Evolutionary conservation across 805 yeast genomes (phyloP), one percentile per base, ranked within the genome.

Genomic region (Nakazawaea ishiwadae): DNA sequence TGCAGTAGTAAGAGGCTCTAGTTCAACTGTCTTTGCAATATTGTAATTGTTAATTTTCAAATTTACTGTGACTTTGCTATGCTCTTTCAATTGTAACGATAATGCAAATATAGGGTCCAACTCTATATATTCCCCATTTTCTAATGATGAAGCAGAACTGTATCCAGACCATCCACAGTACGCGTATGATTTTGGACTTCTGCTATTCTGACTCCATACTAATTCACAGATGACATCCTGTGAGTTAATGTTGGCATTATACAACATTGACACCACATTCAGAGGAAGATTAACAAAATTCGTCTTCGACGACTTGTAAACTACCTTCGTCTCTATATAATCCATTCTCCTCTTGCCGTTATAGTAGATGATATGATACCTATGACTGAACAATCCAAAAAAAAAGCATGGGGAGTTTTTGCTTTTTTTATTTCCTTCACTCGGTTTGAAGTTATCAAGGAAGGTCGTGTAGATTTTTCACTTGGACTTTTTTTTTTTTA

Each of bases 1-100:
- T 4, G 82, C 71, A 2, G 80, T 59, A 0, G 86, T 71, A 15
- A 74, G 61, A 0, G 98, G 98, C 52, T 86, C 96, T 33, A 91
- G 69, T 52, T 76, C 79, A 3, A 90, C 79, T 3, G 79, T 75
- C 5, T 69, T 65, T 1, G 88, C 77, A 31, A 61, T 69, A n/a
- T 72, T 75, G 41, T 58, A 59, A 1, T 68, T 57, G 29, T 74
- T 66, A 11, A 76, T 65, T 42, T 73, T 70, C 39, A 82, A 54
- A 28, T 62, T 66, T 30, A 84, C 45, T 2, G 63, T 57, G 2
- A 76, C 54, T 16, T 48, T 55, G 7, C 68, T 56, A 19, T 61
- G 60, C 28, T 78, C 81, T 3, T 51, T 40, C 4, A 86, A 52
- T 0, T 66, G 68, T 23, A 81, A 53, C 1, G 71, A 51, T 29